phyloP scores from a whole-genome alignment of 2,329 filamentous ascomycete genomes.

The Penicillium olsonii region DNA sequence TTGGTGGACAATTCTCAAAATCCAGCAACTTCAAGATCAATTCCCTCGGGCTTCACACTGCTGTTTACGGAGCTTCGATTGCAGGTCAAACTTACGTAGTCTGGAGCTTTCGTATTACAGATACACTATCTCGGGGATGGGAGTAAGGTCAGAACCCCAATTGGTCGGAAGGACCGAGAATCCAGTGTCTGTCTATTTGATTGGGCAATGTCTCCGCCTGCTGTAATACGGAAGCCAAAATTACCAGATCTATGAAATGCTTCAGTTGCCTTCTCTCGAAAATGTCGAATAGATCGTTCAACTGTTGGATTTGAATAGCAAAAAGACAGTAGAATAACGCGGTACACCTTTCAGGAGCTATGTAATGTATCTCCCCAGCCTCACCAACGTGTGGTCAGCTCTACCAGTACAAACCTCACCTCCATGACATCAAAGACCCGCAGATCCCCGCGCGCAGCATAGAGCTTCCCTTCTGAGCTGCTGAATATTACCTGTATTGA shows the following conservation, averaged over 20 bases:
- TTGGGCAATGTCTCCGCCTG: rapidly evolving
- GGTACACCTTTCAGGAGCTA: background rate
- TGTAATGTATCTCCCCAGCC: too few relatives aligned
- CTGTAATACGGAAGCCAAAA: background rate
- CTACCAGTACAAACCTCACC: background rate
- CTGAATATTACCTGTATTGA: background rate
- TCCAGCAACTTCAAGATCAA: too few relatives aligned
- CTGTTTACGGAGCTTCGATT: too few relatives aligned
- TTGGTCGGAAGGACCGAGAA: background rate
- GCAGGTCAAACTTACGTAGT: too few relatives aligned
- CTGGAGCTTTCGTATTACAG: constrained; percentile 1
- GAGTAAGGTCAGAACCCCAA: rapidly evolving
- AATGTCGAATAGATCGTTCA: background rate
- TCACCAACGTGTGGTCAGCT: background rate
- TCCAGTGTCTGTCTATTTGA: rapidly evolving
- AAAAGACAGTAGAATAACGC: background rate
- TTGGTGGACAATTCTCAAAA: too few relatives aligned
- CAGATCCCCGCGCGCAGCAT: constrained; percentile 19
- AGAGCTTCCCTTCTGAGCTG: constrained; percentile 19
- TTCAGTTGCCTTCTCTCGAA: background rate
- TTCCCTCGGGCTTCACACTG: too few relatives aligned
- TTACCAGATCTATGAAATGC: constrained; percentile 5
- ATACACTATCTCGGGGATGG: constrained; percentile 7
- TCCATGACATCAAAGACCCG: constrained; percentile 18
- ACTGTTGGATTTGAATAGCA: background rate